Percentiles rank a stretch among this genome's conserved stretches.
These are phyloP conservation scores for Thymus quinquecostatus DNA, from an alignment of 257 asterid species.

Conservation along the genomic window DNA sequence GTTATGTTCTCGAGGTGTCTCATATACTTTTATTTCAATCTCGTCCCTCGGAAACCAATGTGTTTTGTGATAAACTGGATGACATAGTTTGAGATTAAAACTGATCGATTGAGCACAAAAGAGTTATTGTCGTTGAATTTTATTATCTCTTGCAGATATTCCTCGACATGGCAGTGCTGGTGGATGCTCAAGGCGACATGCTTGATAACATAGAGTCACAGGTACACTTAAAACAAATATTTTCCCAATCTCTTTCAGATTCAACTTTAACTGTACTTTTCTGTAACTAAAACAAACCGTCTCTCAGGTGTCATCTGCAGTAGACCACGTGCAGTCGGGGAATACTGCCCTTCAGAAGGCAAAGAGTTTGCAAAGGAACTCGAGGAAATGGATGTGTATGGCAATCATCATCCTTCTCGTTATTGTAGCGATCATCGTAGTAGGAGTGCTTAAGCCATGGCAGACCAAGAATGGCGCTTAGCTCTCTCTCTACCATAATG, in stretches of 20 bases:
- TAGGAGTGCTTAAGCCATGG: conserved; percentile 97
- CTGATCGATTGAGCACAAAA: not conserved
- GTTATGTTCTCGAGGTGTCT: not conserved
- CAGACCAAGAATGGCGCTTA: conserved; percentile 77
- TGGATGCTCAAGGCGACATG: conserved; percentile 98
- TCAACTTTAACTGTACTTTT: not conserved
- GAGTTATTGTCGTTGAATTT: not conserved
- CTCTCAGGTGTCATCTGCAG: conserved; percentile 86
- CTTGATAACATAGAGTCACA: conserved; percentile 96
- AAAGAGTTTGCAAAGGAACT: conserved; percentile 74
- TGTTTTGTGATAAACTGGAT: not conserved
- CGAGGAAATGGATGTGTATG: conserved; percentile 97
- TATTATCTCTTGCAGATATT: conserved; percentile 60
- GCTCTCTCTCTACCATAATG: conserved; percentile 23
- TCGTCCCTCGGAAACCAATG: not conserved
- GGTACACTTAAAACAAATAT: conserved; percentile 43
- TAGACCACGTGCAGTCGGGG: conserved; percentile 97
- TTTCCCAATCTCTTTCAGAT: not conserved
- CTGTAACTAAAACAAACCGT: not conserved
- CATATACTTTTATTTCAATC: not conserved
- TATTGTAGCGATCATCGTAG: conserved; percentile 67
- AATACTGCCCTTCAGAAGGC: conserved; percentile 92
- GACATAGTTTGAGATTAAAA: not conserved
- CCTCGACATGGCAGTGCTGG: conserved; percentile 97
- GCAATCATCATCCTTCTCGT: conserved; percentile 81